These are phyloP conservation scores for Medicago lupulina DNA, from an alignment of 306 rosid genomes.

Conservation along the genomic window DNA sequence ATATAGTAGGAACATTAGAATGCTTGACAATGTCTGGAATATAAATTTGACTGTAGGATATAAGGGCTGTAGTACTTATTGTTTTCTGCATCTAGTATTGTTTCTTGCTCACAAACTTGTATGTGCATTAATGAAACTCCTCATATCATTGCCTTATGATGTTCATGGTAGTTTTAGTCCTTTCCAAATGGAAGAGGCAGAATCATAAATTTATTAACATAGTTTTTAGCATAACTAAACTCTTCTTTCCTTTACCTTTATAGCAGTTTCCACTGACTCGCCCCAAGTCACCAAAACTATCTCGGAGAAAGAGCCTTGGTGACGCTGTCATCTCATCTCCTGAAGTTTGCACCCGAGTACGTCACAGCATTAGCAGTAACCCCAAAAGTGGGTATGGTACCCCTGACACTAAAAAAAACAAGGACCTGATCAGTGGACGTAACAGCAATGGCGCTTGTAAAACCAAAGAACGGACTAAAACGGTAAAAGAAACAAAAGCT, in stretches of 20 bases:
- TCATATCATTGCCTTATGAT: slow-evolving; percentile 18
- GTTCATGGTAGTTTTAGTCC: slow-evolving; percentile 18
- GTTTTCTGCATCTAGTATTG: slow-evolving; percentile 18
- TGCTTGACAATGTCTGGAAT: slow-evolving; percentile 15
- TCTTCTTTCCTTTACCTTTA: slow-evolving; percentile 33
- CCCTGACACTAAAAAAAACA: slow-evolving; percentile 46
- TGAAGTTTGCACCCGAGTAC: slow-evolving; percentile 54
- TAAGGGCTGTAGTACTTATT: not conserved
- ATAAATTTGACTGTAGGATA: slow-evolving; percentile 18
- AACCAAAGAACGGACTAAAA: slow-evolving; percentile 55
- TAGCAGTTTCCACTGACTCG: slow-evolving; percentile 87
- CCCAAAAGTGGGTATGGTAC: slow-evolving; percentile 37
- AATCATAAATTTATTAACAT: slow-evolving; percentile 17
- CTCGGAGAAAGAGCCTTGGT: slow-evolving; percentile 87
- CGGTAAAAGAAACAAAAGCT: slow-evolving; percentile 54
- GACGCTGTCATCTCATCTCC: slow-evolving; percentile 53
- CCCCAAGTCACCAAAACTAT: slow-evolving; percentile 87
- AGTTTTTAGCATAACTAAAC: slow-evolving; percentile 1
- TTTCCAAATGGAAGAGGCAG: slow-evolving; percentile 16
- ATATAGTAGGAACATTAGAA: not conserved
- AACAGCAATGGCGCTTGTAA: slow-evolving; percentile 48
- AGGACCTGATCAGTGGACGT: slow-evolving; percentile 50
- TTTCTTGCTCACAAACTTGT: not conserved
- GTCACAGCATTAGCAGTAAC: slow-evolving; percentile 62
- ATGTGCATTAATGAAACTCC: slow-evolving; percentile 16